phyloP scores from a whole-genome alignment of 352 stramenopile species.

The Phytophthora hybrid region DNA sequence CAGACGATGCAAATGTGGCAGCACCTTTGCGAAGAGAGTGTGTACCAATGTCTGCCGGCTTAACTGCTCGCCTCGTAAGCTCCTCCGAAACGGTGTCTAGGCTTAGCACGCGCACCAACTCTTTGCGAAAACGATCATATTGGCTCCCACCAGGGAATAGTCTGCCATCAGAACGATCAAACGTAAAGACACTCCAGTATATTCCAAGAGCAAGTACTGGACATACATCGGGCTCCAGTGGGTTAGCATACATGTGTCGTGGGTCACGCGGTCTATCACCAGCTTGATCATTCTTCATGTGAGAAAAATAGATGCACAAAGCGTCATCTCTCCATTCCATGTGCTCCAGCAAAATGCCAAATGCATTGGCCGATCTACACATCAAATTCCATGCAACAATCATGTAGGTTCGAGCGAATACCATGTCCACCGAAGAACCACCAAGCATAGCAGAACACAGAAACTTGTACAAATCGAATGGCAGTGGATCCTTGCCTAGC shows the following conservation, averaged over 20 bases:
- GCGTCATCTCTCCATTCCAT: conserved; percentile 44
- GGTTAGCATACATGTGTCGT: neutral
- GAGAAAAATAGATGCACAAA: conserved; percentile 43
- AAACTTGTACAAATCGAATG: conserved; percentile 20
- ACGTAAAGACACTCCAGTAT: too few species aligned
- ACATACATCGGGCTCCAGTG: too few species aligned
- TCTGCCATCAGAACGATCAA: too few species aligned
- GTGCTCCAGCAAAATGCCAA: conserved; percentile 28
- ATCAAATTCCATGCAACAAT: conserved; percentile 33
- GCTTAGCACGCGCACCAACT: too few species aligned
- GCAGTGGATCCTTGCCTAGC: conserved; percentile 23
- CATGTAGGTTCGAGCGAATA: conserved; percentile 33
- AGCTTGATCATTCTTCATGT: conserved; percentile 49
- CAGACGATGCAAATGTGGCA: too few species aligned
- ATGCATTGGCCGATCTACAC: conserved; percentile 27
- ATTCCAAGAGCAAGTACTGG: too few species aligned
- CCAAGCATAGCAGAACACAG: conserved; percentile 11
- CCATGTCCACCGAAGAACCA: conserved; percentile 11
- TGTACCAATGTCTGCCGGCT: too few species aligned
- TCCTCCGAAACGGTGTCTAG: too few species aligned
- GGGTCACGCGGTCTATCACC: conserved; percentile 22
- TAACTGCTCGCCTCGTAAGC: too few species aligned
- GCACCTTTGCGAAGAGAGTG: too few species aligned
- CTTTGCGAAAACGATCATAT: too few species aligned
- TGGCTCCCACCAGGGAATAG: too few species aligned